Base-by-base conservation (phyloP, 768 basidiomycete species). In the Podaxis sp. region DNA sequence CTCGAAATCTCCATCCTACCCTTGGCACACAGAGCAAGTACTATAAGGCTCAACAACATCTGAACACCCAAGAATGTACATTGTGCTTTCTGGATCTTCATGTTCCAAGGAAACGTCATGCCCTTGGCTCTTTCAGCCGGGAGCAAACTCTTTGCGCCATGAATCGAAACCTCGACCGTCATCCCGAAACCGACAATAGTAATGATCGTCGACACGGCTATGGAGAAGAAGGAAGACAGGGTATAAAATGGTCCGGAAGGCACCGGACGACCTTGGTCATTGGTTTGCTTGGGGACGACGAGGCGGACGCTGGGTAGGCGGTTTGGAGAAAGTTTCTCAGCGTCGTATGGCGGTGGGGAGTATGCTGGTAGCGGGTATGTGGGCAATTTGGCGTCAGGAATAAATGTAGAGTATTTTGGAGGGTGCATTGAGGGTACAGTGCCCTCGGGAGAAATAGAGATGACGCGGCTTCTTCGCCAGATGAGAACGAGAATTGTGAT, bases 1-100 rank as follows among this genome's bases (percentile, higher is more conserved):
- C 15, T 46, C 13, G 36, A 54, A 29, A 65, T 66, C 49, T 46
- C 52, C 38, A 25, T 52, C 53, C 63, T 64, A 4, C 66, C 61
- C 7, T 53, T 52, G 3, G 52, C 38, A 25, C 67, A 70, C 8
- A 69, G 17, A 0, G 50, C 49, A 13, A 72, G 57, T 24, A 66
- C 59, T 1, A 64, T 37, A n/a, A 56, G 46, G 38, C 67, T 15
- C 4, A 68, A 47, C 7, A 71, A 27, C 22, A 66, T 25, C 58
- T 68, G 62, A n/a, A 60, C 64, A 13, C 71, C 72, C 13, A 72
- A 61, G 11, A 70, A 63, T 12, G 63, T 43, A 15, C 71, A 68
- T 55, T 73, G 72, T 2, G 65, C 70, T 49, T 70, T 71, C 59
- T 73, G 67, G 25, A 71, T 61, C 29, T 70, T 70, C 64, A 71